Conservation (phyloP, 345 rosid genomes). For the Salix viminalis region DNA sequence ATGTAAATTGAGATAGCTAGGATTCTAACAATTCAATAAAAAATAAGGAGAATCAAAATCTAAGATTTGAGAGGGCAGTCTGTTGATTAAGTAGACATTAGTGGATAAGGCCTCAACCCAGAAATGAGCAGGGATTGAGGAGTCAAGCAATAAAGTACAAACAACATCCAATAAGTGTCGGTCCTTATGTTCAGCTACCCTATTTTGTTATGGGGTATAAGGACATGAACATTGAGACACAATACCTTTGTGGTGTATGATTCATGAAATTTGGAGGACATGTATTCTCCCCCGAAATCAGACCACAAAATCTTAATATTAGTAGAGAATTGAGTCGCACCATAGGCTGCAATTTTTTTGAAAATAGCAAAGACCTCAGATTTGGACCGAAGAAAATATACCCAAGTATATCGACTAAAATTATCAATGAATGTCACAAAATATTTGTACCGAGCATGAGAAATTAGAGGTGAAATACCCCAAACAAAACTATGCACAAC, state of each 20-base stretch:
- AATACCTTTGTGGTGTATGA: not conserved
- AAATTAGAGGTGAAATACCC: not conserved
- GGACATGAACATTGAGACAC: not conserved
- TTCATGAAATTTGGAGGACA: not conserved
- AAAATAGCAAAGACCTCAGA: not conserved
- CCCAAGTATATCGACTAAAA: not conserved
- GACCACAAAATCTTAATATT: not conserved
- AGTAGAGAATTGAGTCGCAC: no score
- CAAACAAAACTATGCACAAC: not conserved
- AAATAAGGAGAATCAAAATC: not conserved
- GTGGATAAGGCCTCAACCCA: not conserved
- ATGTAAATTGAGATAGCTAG: not conserved
- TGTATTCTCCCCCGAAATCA: not conserved
- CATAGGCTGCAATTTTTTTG: not conserved
- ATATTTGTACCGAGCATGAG: not conserved
- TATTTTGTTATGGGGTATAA: not conserved
- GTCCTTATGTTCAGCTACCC: not conserved
- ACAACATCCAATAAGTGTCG: not conserved
- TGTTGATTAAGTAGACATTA: not conserved
- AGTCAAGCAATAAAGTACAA: not conserved
- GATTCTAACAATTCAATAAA: rapidly evolving
- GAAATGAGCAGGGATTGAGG: rapidly evolving
- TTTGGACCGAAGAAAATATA: not conserved
- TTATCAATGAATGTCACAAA: not conserved
- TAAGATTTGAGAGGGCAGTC: not conserved